phyloP scores from a whole-genome alignment of 345 rosid genomes.

The Cardamine occulta region DNA sequence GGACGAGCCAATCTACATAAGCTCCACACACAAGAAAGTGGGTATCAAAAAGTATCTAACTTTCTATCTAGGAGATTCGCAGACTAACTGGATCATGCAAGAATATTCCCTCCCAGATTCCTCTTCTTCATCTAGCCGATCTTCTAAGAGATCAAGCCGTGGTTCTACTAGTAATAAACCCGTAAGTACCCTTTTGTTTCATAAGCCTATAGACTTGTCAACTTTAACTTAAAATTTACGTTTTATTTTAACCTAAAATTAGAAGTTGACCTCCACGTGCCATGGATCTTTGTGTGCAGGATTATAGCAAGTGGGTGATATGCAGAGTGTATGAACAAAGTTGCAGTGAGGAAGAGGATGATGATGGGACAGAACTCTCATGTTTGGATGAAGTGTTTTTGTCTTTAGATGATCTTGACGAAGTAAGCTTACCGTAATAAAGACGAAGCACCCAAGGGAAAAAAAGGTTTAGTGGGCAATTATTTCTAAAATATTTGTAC shows the following conservation, averaged over 20 bases:
- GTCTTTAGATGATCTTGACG: constrained; percentile 92
- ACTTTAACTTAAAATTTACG: background rate
- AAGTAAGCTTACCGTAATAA: constrained; percentile 74
- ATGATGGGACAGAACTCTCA: constrained; percentile 73
- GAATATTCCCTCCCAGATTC: constrained; percentile 68
- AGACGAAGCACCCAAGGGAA: constrained; percentile 38
- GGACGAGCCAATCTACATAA: constrained; percentile 63
- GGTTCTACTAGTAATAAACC: constrained; percentile 41
- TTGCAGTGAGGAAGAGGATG: constrained; percentile 49
- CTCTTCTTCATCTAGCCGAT: constrained; percentile 44
- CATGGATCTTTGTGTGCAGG: constrained; percentile 54
- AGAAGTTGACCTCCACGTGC: constrained; percentile 30
- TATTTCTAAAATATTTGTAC: constrained; percentile 41
- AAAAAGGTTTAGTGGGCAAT: constrained; percentile 40
- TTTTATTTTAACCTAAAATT: constrained; percentile 10
- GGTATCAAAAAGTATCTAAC: constrained; percentile 67
- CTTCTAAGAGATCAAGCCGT: constrained; percentile 61
- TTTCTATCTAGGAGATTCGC: constrained; percentile 66
- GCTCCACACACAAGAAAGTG: constrained; percentile 51
- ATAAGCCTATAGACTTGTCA: background rate
- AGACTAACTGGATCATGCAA: constrained; percentile 85
- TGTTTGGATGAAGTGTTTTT: constrained; percentile 94
- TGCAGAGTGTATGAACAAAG: constrained; percentile 79
- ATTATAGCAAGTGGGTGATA: constrained; percentile 80
- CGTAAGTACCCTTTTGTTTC: constrained; percentile 45